Percentiles rank a stretch among this genome's conserved stretches.
Conservation (phyloP, 2,329 filamentous ascomycete species). For the Talaromyces funiculosus region DNA sequence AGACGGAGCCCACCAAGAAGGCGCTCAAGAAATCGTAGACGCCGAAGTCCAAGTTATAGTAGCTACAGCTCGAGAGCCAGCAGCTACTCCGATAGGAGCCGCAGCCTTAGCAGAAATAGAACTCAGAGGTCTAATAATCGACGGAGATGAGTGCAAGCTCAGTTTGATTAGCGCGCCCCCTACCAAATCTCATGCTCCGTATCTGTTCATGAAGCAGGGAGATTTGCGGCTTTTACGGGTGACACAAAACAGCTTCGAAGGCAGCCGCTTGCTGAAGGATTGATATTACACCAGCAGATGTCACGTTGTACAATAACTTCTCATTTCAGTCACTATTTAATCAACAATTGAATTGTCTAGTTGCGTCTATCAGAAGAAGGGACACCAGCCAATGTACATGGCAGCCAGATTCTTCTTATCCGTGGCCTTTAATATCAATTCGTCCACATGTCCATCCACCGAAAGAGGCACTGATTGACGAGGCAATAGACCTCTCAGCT, state of each 20-base stretch:
- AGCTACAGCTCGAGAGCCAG: constrained; percentile 58
- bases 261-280: not conserved
- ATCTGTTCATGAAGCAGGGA: no score
- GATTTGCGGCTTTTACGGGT: not conserved
- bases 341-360: not conserved
- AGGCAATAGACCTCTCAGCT: constrained; percentile 75
- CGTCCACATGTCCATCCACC: constrained; percentile 95
- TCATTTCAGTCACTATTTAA: not conserved
- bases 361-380: constrained; percentile 50
- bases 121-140: not conserved
- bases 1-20: constrained; percentile 32
- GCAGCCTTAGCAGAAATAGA: constrained; percentile 41
- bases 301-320: not conserved
- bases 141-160: constrained; percentile 8
- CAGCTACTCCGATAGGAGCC: constrained; percentile 46
- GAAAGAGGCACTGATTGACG: constrained; percentile 89
- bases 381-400: constrained; percentile 97
- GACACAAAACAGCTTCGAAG: not conserved
- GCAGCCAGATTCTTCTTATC: constrained; percentile 71
- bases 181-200: not conserved
- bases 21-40: constrained; percentile 35
- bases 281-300: not conserved
- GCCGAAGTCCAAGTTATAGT: constrained; percentile 58
- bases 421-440: constrained; percentile 81
- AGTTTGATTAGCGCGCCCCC: not conserved